Evolutionary conservation across 768 basidiomycete species (phyloP).

Genomic region (Gautieria morchelliformis): DNA sequence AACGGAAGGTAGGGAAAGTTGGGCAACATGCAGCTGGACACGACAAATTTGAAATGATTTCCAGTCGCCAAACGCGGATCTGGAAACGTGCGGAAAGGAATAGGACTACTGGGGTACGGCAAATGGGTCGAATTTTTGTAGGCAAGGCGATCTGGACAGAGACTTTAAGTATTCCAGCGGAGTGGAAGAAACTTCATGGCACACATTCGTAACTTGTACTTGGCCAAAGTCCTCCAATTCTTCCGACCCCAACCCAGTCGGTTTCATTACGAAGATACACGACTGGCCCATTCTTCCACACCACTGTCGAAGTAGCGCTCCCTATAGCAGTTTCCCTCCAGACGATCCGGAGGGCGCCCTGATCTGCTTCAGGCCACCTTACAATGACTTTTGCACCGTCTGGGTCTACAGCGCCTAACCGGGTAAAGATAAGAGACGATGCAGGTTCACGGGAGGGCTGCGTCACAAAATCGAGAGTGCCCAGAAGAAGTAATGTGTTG

Average conservation of each 20-base stretch:
- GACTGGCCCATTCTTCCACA: slow-evolving; percentile 48
- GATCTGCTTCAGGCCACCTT: slow-evolving; percentile 38
- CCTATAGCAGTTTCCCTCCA: slow-evolving; percentile 33
- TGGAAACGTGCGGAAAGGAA: slow-evolving; percentile 65
- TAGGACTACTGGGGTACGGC: slow-evolving; percentile 39
- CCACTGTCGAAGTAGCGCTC: slow-evolving; percentile 16
- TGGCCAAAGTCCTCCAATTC: slow-evolving; percentile 55
- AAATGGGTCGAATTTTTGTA: slow-evolving; percentile 34
- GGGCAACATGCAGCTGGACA: slow-evolving; percentile 55
- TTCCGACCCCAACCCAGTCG: slow-evolving; percentile 54
- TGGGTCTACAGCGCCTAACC: slow-evolving; percentile 62
- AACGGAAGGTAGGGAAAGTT: slow-evolving; percentile 66
- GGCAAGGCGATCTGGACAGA: slow-evolving; percentile 33
- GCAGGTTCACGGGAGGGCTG: slow-evolving; percentile 50
- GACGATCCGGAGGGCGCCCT: slow-evolving; percentile 24
- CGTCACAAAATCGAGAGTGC: slow-evolving; percentile 39
- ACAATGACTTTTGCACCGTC: slow-evolving; percentile 53
- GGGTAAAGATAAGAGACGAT: slow-evolving; percentile 47
- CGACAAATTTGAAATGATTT: slow-evolving; percentile 57
- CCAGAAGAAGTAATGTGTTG: slow-evolving; percentile 29
- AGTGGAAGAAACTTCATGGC: slow-evolving; percentile 16
- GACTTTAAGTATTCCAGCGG: background rate
- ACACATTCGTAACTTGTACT: slow-evolving; percentile 61
- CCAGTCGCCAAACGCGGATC: slow-evolving; percentile 49
- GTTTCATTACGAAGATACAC: slow-evolving; percentile 32